Conservation (phyloP, 2,329 filamentous ascomycete genomes). For the Ceratocystiopsis sp. region DNA sequence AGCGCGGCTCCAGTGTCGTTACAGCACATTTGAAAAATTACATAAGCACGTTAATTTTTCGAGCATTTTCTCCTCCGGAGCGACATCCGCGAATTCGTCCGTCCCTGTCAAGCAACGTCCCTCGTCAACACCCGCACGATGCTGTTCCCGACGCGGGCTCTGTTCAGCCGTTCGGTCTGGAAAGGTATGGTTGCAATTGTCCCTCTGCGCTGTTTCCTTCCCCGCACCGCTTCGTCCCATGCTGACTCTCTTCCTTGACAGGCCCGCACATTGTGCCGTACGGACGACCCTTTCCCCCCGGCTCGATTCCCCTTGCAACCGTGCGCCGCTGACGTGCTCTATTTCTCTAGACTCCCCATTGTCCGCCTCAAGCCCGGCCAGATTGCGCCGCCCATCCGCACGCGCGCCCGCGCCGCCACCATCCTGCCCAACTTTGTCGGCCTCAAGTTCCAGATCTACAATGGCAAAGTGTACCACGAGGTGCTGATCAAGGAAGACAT, state of each 20-base stretch:
- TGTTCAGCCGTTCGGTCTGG: constrained; percentile 68
- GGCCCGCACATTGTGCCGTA: constrained; percentile 38
- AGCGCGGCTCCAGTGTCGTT: too few relatives aligned
- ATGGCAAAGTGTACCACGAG: constrained; percentile 74
- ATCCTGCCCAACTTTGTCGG: constrained; percentile 89
- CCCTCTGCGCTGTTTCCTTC: not conserved
- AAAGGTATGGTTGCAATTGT: constrained; percentile 43
- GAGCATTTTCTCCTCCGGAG: too few relatives aligned
- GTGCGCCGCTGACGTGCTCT: not conserved
- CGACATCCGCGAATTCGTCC: too few relatives aligned
- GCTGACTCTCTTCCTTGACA: constrained; percentile 14
- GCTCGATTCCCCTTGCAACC: not conserved
- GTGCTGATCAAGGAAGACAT: constrained; percentile 82
- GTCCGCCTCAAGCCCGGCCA: constrained; percentile 42
- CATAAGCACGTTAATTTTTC: too few relatives aligned
- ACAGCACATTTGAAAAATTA: too few relatives aligned
- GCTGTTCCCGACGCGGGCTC: constrained; percentile 49
- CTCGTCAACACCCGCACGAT: not conserved
- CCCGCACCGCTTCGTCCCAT: not conserved
- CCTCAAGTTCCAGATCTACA: constrained; percentile 76
- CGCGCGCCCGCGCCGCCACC: constrained; percentile 72
- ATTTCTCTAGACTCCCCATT: constrained; percentile 39
- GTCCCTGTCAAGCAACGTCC: too few relatives aligned
- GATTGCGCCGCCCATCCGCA: constrained; percentile 56
- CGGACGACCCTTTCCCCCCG: constrained; percentile 14